phyloP scores from a whole-genome alignment of 2,329 filamentous ascomycete species.

The Grosmannia huntii region DNA sequence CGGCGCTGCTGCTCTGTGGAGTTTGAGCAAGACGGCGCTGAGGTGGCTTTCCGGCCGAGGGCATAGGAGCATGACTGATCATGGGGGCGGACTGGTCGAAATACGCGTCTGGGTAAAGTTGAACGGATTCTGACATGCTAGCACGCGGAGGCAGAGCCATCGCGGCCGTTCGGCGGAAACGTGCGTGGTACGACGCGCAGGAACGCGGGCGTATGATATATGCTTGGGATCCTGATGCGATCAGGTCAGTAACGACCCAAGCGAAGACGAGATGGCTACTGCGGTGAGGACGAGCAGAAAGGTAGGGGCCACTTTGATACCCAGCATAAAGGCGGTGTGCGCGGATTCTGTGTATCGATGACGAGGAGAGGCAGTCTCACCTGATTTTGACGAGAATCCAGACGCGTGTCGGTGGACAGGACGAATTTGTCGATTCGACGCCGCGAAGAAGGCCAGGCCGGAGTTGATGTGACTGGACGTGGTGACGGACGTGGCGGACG shows the following conservation, averaged over 20 bases:
- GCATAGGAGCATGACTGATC: constrained; percentile 45
- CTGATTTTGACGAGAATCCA: background rate
- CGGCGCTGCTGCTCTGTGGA: constrained; percentile 26
- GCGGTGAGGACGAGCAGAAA: background rate
- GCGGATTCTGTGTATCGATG: background rate
- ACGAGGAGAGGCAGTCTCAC: background rate
- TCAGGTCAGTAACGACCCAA: background rate
- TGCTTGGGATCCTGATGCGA: background rate
- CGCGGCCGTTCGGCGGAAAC: constrained; percentile 21
- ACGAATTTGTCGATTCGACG: background rate
- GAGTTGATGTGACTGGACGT: background rate
- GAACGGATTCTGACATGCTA: constrained; percentile 32
- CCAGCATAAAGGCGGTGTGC: background rate
- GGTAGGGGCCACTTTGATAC: background rate
- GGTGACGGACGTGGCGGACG: background rate
- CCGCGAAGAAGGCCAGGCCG: background rate
- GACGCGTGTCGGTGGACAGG: background rate
- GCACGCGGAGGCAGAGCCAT: constrained; percentile 42
- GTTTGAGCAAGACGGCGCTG: constrained; percentile 28
- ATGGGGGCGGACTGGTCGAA: constrained; percentile 32
- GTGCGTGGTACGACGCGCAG: background rate
- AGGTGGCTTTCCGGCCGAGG: constrained; percentile 32
- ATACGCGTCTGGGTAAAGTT: constrained; percentile 39
- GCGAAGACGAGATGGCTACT: background rate
- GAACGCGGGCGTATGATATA: background rate